A percentile compares a stretch with the other conserved stretches of the same genome.
These are phyloP conservation scores for Neurospora sp. DNA, from an alignment of 2,329 filamentous ascomycete species.

Conservation along the genomic window DNA sequence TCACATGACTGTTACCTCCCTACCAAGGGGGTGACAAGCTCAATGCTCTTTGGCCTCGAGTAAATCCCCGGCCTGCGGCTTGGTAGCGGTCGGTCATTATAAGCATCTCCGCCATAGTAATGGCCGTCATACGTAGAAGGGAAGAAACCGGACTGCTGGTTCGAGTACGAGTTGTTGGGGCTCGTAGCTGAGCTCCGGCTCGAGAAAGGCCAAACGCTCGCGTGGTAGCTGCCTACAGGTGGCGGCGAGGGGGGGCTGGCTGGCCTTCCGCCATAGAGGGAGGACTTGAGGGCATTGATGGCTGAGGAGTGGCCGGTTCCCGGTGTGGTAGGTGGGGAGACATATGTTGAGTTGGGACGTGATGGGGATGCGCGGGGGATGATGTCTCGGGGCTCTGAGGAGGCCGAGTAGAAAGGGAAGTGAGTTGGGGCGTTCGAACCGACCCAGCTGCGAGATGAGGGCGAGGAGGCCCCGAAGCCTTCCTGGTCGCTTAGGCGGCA, in stretches of 20 bases:
- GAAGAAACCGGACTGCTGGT: constrained; percentile 31
- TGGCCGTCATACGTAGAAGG: constrained; percentile 44
- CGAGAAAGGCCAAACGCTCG: constrained; percentile 43
- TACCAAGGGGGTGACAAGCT: constrained; percentile 52
- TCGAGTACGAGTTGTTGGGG: constrained; percentile 43
- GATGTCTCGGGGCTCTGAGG: constrained; percentile 50
- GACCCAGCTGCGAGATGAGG: constrained; percentile 19
- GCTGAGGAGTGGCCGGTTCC: constrained; percentile 38
- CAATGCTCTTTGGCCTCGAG: constrained; percentile 51
- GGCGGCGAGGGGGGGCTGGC: constrained; percentile 46
- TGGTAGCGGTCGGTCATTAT: constrained; percentile 47
- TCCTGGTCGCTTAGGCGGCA: constrained; percentile 46
- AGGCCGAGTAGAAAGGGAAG: constrained; percentile 35
- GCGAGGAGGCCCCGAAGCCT: constrained; percentile 22
- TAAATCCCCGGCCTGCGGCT: constrained; percentile 44
- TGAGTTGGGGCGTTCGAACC: constrained; percentile 25
- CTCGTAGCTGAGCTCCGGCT: constrained; percentile 40
- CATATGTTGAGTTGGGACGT: constrained; percentile 44
- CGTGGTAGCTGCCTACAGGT: constrained; percentile 25
- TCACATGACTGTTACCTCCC: constrained; percentile 29
- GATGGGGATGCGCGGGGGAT: constrained; percentile 55
- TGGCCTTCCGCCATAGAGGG: constrained; percentile 31
- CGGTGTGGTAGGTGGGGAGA: constrained; percentile 44
- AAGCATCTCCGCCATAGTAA: constrained; percentile 29
- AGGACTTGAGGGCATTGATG: constrained; percentile 46